A percentile compares a stretch with the other conserved stretches of the same genome.
phyloP scores from a whole-genome alignment of 352 stramenopile species.

The Phytophthora pinifolia region DNA sequence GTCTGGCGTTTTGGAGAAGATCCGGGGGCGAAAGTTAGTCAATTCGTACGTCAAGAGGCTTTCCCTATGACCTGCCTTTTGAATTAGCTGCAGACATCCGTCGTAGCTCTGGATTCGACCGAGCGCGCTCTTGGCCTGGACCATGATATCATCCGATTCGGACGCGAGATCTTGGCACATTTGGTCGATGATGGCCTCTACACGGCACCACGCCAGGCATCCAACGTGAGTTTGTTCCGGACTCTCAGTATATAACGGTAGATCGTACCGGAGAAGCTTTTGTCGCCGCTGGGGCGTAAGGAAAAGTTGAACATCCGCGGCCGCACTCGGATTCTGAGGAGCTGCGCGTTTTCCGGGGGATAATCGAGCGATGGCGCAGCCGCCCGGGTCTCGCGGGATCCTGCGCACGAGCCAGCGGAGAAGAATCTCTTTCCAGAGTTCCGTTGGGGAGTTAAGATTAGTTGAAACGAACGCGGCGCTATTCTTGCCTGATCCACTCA shows the following conservation, averaged over 20 bases:
- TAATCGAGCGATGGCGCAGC: conserved; percentile 11
- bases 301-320: conserved; percentile 33
- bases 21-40: not conserved
- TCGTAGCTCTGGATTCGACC: conserved; percentile 42
- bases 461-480: conserved; percentile 27
- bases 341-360: conserved; percentile 1
- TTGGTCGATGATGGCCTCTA: conserved; percentile 40
- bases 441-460: conserved; percentile 27
- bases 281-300: conserved; percentile 36
- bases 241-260: not conserved
- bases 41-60: not conserved
- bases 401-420: conserved; percentile 9
- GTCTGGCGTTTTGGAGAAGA: conserved; percentile 20
- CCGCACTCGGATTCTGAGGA: not conserved
- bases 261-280: conserved; percentile 40
- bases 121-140: conserved; percentile 34
- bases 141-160: conserved; percentile 41
- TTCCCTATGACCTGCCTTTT: conserved; percentile 23
- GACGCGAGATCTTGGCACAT: conserved; percentile 44
- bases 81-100: conserved; percentile 48
- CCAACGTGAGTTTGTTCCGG: not conserved
- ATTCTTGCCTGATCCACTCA: no score
- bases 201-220: not conserved
- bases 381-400: conserved; percentile 13
- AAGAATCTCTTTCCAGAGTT: conserved; percentile 24